phyloP scores from a whole-genome alignment of 1,139 yeast genomes.

The Kodamaea derodonti region DNA sequence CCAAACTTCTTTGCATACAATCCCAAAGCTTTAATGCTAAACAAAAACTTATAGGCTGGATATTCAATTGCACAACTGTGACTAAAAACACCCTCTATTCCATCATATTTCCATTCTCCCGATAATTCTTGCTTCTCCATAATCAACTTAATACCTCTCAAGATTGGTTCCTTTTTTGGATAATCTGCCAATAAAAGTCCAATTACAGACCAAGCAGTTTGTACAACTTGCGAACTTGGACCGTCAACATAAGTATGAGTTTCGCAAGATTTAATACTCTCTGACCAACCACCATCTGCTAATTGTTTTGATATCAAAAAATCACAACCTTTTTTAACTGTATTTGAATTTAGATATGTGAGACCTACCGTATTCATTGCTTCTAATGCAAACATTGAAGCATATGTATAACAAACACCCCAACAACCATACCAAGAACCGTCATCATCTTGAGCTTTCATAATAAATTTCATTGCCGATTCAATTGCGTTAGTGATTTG shows the following conservation, averaged over 20 bases:
- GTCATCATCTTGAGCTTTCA: conserved; percentile 61
- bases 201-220: conserved; percentile 90
- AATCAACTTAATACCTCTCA: conserved; percentile 59
- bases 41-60: conserved; percentile 86
- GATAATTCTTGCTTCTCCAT: conserved; percentile 63
- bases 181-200: conserved; percentile 78
- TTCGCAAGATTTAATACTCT: conserved; percentile 79
- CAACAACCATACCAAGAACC: conserved; percentile 99
- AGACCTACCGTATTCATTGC: conserved; percentile 74
- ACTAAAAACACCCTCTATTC: conserved; percentile 93
- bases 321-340: conserved; percentile 77
- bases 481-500: conserved; percentile 67
- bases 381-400: conserved; percentile 97
- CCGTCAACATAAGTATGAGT: conserved; percentile 68
- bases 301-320: conserved; percentile 74
- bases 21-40: conserved; percentile 92
- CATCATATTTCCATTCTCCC: conserved; percentile 88
- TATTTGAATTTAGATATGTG: conserved; percentile 55
- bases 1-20: conserved; percentile 49
- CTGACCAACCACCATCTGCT: conserved; percentile 97
- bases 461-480: conserved; percentile 71
- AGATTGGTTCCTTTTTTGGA: conserved; percentile 64
- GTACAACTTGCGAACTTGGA: conserved; percentile 70
- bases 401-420: conserved; percentile 97
- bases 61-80: conserved; percentile 91